phyloP scores from a whole-genome alignment of 2,329 filamentous ascomycete genomes.

The Catunica adiposa region DNA sequence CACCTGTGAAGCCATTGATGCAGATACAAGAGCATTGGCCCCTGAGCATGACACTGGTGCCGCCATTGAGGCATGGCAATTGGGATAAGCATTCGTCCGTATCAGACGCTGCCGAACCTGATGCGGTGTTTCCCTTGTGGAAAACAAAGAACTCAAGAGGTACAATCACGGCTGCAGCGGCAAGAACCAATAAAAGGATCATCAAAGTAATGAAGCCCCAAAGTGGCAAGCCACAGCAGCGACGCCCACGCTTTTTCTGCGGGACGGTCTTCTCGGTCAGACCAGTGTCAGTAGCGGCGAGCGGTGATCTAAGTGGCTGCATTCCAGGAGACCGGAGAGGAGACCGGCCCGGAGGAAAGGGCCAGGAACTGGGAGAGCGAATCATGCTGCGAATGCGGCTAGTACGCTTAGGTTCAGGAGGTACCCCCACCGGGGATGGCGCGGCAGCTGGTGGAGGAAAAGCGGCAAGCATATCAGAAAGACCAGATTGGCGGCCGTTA shows the following conservation, averaged over 20 bases:
- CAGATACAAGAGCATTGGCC: slow-evolving; percentile 73
- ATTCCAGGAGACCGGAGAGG: slow-evolving; percentile 3
- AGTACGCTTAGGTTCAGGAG: slow-evolving; percentile 22
- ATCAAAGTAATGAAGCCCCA: slow-evolving; percentile 56
- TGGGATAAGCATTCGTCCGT: slow-evolving; percentile 40
- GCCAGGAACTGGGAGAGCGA: slow-evolving; percentile 30
- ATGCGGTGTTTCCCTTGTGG: slow-evolving; percentile 23
- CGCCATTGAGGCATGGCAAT: slow-evolving; percentile 61
- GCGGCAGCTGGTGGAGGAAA: slow-evolving; percentile 40
- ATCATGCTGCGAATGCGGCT: slow-evolving; percentile 27
- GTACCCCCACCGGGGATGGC: not conserved
- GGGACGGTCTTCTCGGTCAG: slow-evolving; percentile 12
- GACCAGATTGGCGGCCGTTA: slow-evolving; percentile 33
- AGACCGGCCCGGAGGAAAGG: slow-evolving; percentile 23
- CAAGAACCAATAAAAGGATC: slow-evolving; percentile 50
- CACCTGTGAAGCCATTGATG: slow-evolving; percentile 64
- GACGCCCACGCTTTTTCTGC: slow-evolving; percentile 29
- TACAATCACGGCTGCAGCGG: slow-evolving; percentile 68
- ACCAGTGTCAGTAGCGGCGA: slow-evolving; percentile 6
- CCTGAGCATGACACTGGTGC: slow-evolving; percentile 52
- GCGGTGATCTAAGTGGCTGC: slow-evolving; percentile 11
- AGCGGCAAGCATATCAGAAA: slow-evolving; percentile 49
- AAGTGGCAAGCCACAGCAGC: slow-evolving; percentile 69
- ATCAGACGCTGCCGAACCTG: slow-evolving; percentile 21
- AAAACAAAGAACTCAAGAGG: slow-evolving; percentile 53